Percentiles rank a stretch among this genome's conserved stretches.
Conservation (phyloP, 495 filamentous ascomycete species). For the Xeromyces bisporus region DNA sequence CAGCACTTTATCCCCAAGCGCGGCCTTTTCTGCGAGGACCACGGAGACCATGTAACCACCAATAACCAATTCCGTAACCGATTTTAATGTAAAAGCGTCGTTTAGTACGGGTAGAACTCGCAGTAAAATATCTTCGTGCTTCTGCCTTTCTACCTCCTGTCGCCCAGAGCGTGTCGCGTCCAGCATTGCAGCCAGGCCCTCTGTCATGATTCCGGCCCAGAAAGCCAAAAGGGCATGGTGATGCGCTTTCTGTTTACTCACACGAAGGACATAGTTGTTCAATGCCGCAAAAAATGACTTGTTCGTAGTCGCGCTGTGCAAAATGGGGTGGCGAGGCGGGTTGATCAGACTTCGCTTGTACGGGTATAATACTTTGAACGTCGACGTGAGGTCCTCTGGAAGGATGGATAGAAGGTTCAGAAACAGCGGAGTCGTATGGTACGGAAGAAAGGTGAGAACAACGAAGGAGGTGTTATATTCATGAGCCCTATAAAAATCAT, state of each 20-base stretch:
- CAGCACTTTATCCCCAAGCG: conserved; percentile 56
- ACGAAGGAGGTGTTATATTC: conserved; percentile 69
- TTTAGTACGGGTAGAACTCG: conserved; percentile 60
- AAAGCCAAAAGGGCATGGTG: conserved; percentile 66
- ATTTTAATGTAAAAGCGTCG: conserved; percentile 53
- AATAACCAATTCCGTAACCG: conserved; percentile 57
- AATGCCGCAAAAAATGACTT: conserved; percentile 49
- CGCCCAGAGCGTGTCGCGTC: conserved; percentile 58
- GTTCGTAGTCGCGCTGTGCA: conserved; percentile 62
- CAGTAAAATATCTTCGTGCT: conserved; percentile 62
- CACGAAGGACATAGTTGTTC: conserved; percentile 55
- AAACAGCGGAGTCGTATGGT: conserved; percentile 69
- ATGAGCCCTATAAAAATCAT: conserved; percentile 47
- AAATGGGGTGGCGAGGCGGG: conserved; percentile 62
- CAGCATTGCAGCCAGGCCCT: conserved; percentile 64
- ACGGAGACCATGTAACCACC: conserved; percentile 82
- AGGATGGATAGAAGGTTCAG: conserved; percentile 67
- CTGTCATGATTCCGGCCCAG: conserved; percentile 70
- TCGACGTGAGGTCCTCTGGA: conserved; percentile 47
- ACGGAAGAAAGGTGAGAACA: conserved; percentile 82
- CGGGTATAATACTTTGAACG: conserved; percentile 71
- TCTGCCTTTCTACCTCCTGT: conserved; percentile 45
- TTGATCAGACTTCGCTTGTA: conserved; percentile 58
- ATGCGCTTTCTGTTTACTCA: conserved; percentile 47
- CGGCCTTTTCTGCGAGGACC: conserved; percentile 64